Evolutionary conservation across 2,329 filamentous ascomycete species (phyloP), one percentile per base, ranked within the genome.

Genomic region (Blastomyces silverae): DNA sequence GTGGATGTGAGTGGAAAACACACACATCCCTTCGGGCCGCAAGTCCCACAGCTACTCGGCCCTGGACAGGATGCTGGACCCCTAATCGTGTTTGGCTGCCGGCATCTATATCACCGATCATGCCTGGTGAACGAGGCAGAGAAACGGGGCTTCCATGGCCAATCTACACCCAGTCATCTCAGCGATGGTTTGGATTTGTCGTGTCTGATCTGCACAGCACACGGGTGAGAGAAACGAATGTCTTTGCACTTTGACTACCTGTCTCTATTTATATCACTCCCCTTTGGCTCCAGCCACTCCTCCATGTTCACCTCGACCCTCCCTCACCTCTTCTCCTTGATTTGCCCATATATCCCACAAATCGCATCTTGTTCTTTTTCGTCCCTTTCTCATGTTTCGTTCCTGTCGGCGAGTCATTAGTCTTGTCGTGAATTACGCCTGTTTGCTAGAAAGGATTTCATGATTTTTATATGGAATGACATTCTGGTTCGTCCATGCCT

Each of bases 91-190:
- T 82, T 82, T 69, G 77, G 79, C 11, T 82, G 80, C 70, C 75
- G 80, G 63, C 80, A 82, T 71, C 66, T 81, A 60, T 82, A 80
- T 70, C 80, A 82, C 70, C 77, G 75, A 31, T 73, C 72, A 48
- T 82, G 80, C 71, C 69, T 82, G 63, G 64, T 76, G 25, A 59
- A 64, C 13, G 66, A 65, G 31, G n/a, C 34, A 15, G 64, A 63
- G 42, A 52, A 61, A 25, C 56, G 63, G 25, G 58, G 46, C 22
- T 34, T 31, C 46, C 39, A 56, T 17, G 61, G 44, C 0, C n/a
- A 46, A 22, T 48, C 63, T 42, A 13, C 31, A 22, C 22, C 63
- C 56, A 67, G 63, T 59, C 67, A 65, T 61, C 67, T 61, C 39
- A 72, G 71, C 61, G 66, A 69, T 3, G 68, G 71, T 10, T 66